Evolutionary conservation across 805 yeast genomes (phyloP).

Genomic region (Saccharomycopsis babjevae): DNA sequence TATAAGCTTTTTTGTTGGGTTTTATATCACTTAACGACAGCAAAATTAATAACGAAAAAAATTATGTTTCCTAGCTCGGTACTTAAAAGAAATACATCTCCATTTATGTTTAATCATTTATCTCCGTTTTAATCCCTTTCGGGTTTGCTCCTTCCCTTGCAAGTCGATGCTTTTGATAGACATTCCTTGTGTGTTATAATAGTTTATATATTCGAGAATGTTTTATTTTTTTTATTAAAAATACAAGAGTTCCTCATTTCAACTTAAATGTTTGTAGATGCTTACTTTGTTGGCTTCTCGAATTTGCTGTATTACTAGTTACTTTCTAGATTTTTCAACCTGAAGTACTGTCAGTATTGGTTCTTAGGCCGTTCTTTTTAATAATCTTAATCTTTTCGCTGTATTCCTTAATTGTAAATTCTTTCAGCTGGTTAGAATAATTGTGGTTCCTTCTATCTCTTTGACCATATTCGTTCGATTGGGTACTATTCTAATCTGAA

Average conservation of each 20-base stretch:
- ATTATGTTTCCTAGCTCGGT: background rate
- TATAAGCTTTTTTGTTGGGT: conserved; percentile 40
- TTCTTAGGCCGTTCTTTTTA: too few species aligned
- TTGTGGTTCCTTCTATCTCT: too few species aligned
- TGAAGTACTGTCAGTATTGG: too few species aligned
- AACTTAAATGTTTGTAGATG: background rate
- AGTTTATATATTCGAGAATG: background rate
- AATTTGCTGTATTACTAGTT: too few species aligned
- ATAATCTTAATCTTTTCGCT: too few species aligned
- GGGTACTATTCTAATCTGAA: too few species aligned
- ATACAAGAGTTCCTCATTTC: background rate
- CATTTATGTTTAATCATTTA: background rate
- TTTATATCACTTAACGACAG: conserved; percentile 9
- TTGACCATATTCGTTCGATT: too few species aligned
- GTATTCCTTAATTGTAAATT: too few species aligned
- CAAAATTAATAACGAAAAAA: conserved; percentile 12
- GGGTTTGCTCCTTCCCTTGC: background rate
- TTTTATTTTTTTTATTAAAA: background rate
- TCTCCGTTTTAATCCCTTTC: background rate
- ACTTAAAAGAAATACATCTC: background rate
- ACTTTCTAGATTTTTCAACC: too few species aligned
- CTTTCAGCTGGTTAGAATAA: too few species aligned
- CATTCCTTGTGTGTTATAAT: background rate
- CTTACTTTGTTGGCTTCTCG: too few species aligned
- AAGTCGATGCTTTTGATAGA: background rate